Evolutionary conservation across 257 asterid genomes (phyloP), one percentile per base, ranked within the genome.

Genomic region (Euphrasia confusa): DNA sequence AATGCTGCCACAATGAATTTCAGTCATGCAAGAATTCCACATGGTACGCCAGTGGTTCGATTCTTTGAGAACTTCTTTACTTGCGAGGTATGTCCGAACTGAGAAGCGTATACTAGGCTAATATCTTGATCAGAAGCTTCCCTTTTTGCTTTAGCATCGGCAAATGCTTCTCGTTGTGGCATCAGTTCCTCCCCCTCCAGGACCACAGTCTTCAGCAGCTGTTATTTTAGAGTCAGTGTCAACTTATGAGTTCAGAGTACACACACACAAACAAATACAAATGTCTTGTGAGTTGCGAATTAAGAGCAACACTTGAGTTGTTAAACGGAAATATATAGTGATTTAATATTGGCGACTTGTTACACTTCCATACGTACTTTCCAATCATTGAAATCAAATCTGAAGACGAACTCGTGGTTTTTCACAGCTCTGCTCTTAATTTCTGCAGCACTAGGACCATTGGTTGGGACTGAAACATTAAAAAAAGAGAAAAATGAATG

Each of bases 381-480:
- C 90, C 90, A 85, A 65, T 83, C 90, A 37, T 44, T 12, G 45
- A 77, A 83, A 64, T 81, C 90, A 1, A 77, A 69, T 70, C 86
- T 74, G 77, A 77, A 77, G 60, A 82, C 54, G 54, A 79, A 85
- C 6, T 83, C 83, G 39, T 63, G 63, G 78, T 50, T 68, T 44
- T 64, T 35, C 28, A 53, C 90, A 54, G 26, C 80, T 45, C 80
- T 84, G 53, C 71, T 63, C 58, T 30, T 49, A 10, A 83, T 63
- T 56, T 63, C 60, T 24, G 61, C 10, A 0, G 81, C 74, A 54
- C 61, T 71, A 6, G 87, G 88, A 54, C 80, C 83, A 60, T 79
- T 77, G 45, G 67, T 70, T 5, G 85, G 82, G 21, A 67, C 94
- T 85, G 74, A 9, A 61, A 68, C 11, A 39, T 42, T 58, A 47